A percentile compares a stretch with the other conserved stretches of the same genome.
Conservation (phyloP, 176 grass and related monocot genomes). For the Aegilops longissima region DNA sequence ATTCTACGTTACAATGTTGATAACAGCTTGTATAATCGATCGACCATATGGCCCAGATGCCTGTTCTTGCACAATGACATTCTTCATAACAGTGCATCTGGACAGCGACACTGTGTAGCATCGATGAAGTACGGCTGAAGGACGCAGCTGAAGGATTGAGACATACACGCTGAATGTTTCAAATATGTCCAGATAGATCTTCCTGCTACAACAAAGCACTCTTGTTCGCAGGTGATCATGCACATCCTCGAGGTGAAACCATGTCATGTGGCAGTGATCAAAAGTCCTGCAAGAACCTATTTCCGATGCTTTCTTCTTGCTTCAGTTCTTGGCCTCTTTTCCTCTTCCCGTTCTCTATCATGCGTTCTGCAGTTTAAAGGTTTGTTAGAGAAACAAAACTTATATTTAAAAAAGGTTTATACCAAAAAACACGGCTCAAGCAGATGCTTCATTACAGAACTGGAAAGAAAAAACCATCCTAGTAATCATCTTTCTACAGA, state of each 20-base stretch:
- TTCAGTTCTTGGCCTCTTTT: constrained; percentile 82
- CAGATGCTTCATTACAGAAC: constrained; percentile 6
- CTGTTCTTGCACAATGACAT: background rate
- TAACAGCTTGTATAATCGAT: background rate
- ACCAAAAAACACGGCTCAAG: background rate
- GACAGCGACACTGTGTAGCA: background rate
- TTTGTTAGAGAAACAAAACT: constrained; percentile 12
- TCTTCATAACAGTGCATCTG: background rate
- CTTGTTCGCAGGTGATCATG: background rate
- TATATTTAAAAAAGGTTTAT: background rate
- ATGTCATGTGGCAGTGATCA: background rate
- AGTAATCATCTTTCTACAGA: background rate
- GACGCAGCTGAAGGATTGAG: background rate
- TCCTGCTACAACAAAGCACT: background rate
- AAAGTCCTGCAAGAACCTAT: constrained; percentile 36
- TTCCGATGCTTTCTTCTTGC: constrained; percentile 94
- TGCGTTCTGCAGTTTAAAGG: constrained; percentile 60
- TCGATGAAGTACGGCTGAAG: background rate
- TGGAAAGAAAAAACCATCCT: background rate
- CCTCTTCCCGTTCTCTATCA: constrained; percentile 96
- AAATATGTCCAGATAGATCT: background rate
- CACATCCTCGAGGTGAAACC: background rate
- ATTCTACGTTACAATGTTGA: constrained; percentile 20
- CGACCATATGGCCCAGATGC: background rate
- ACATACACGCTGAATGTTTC: background rate